Evolutionary conservation across 1,139 yeast species (phyloP), one percentile per base, ranked within the genome.

Genomic region (Pichia sp.): DNA sequence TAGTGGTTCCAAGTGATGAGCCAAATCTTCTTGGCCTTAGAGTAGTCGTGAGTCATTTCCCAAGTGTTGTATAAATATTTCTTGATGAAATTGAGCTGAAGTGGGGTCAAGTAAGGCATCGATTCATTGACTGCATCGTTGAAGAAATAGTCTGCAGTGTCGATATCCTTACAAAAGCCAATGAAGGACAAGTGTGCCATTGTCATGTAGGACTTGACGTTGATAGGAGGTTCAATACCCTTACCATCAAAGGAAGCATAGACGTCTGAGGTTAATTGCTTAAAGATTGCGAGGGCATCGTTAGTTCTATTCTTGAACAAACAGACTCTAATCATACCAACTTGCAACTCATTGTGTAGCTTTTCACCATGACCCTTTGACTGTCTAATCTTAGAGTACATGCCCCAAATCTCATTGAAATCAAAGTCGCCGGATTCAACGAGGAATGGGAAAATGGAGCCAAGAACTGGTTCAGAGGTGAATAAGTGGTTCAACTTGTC

Each of bases 141-240:
- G 54, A 81, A 86, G 52, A 83, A 83, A 34, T 75, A 72, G 51
- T 72, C 74, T 5, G 95, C 85, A 33, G 85, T 76, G 23, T 67
- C 67, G 35, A 80, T 66, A 50, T 86, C 93, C 48, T 77, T 76
- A 57, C 88, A 81, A 46, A 76, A 77, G 33, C 95, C 94, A 52
- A 87, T 79, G 52, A 87, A 86, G 3, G 83, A 71, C 45, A 81
- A 68, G 59, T 83, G 94, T 34, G 82, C 77, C 58, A 80, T 83
- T 32, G 72, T 66, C 53, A 74, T 58, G 38, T 74, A 67, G 39
- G 74, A 66, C 33, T 54, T 53, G 20, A 54, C 51, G 34, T 54
- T 54, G 38, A 54, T 54, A 32, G 59, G 59, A 19, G 59, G 59
- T 21, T 53, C 53, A 27, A 49, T 43, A 22, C 48, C 48, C 25